Conservation (phyloP, 2,329 filamentous ascomycete species). For the Fusarium nurragi region DNA sequence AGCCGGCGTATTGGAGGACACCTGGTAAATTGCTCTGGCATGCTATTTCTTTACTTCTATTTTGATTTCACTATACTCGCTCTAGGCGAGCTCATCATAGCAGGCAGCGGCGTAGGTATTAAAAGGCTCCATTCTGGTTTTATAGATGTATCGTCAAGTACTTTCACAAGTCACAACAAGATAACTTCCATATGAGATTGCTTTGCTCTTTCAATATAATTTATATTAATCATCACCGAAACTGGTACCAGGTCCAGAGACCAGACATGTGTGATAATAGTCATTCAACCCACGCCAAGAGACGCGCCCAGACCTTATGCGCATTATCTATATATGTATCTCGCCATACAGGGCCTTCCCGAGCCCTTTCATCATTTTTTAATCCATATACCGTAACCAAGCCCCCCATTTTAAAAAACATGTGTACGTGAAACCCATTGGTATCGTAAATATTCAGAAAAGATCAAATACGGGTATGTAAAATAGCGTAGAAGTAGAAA, state of each 20-base stretch:
- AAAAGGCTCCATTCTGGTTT: constrained; percentile 10
- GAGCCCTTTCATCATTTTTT: constrained; percentile 28
- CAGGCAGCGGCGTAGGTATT: constrained; percentile 34
- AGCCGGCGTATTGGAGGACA: not conserved
- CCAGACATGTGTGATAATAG: constrained; percentile 13
- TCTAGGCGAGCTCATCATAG: constrained; percentile 12
- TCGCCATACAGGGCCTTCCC: constrained; percentile 18
- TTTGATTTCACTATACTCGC: constrained; percentile 15
- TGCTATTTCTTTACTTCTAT: not conserved
- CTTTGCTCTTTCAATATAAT: not conserved
- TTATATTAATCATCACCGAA: not conserved
- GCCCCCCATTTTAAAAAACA: constrained; percentile 12
- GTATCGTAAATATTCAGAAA: constrained; percentile 41
- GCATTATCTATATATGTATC: constrained; percentile 27
- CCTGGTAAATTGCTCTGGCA: not conserved
- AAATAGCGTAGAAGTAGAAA: constrained; percentile 11
- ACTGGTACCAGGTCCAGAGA: not conserved
- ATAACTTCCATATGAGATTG: not conserved
- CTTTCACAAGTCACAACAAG: constrained; percentile 18
- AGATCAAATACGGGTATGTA: constrained; percentile 27
- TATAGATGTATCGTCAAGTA: not conserved
- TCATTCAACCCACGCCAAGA: constrained; percentile 21
- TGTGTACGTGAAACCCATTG: constrained; percentile 37
- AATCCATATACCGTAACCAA: constrained; percentile 18
- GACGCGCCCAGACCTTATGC: constrained; percentile 13